Percentiles rank a stretch among this genome's conserved stretches.
These are phyloP conservation scores for Penicillium sp. DNA, from an alignment of 2,329 filamentous ascomycete genomes.

Conservation along the genomic window DNA sequence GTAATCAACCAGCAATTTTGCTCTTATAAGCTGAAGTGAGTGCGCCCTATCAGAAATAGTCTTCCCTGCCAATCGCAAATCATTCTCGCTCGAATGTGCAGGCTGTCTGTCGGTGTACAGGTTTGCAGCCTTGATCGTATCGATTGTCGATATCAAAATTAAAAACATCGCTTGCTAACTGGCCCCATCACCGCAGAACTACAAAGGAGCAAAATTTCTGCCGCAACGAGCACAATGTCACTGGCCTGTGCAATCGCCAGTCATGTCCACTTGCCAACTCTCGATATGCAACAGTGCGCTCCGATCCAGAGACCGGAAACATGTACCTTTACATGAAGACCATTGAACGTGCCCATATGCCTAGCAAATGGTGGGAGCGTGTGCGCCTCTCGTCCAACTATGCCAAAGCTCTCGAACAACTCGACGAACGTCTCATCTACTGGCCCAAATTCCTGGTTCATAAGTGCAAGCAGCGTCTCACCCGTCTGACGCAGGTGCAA, in stretches of 20 bases:
- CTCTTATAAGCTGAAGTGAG: conserved; percentile 86
- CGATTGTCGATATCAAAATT: neutral
- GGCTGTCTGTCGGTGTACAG: neutral
- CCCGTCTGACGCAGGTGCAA: conserved; percentile 82
- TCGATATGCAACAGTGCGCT: conserved; percentile 84
- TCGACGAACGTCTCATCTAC: conserved; percentile 82
- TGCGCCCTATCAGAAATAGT: conserved; percentile 4
- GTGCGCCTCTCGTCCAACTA: conserved; percentile 90
- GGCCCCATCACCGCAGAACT: conserved; percentile 47
- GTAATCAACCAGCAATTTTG: conserved; percentile 95
- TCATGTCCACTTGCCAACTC: conserved; percentile 87
- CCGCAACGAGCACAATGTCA: conserved; percentile 88
- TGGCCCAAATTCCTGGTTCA: conserved; percentile 90
- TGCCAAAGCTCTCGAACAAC: conserved; percentile 75
- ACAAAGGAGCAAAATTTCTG: conserved; percentile 90
- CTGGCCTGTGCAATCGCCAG: conserved; percentile 76
- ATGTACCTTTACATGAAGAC: conserved; percentile 98
- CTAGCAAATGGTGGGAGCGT: conserved; percentile 88
- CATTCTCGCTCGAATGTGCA: no score
- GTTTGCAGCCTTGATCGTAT: neutral
- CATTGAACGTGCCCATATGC: conserved; percentile 79
- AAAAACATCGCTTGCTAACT: conserved; percentile 3
- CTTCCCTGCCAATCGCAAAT: no score
- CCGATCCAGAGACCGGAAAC: conserved; percentile 70
- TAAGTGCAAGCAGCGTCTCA: conserved; percentile 95